These are phyloP conservation scores for Paramarasmius palmivorus DNA, from an alignment of 1,284 basidiomycete species.

Conservation along the genomic window DNA sequence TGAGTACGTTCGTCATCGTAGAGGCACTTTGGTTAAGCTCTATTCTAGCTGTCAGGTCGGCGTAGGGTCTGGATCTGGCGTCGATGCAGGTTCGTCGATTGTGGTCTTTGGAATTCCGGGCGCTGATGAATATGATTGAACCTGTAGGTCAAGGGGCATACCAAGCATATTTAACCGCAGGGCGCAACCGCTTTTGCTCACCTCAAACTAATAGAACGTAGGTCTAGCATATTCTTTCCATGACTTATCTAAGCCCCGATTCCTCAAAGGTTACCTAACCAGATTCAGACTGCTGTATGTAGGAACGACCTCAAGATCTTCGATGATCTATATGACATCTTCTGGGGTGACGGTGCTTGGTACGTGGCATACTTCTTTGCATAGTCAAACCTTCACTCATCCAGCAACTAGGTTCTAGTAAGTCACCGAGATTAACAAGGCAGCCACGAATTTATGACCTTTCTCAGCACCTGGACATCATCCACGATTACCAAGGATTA, in stretches of 20 bases:
- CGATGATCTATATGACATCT: constrained; percentile 22
- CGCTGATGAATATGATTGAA: not conserved
- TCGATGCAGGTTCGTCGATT: constrained; percentile 7
- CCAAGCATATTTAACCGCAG: constrained; percentile 8
- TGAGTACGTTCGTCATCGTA: constrained; percentile 11
- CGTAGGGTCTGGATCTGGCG: constrained; percentile 17
- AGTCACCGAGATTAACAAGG: too few relatives aligned
- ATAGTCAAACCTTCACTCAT: not conserved
- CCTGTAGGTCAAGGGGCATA: constrained; percentile 13
- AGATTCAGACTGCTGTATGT: constrained; percentile 22
- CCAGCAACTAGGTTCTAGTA: constrained; percentile 21
- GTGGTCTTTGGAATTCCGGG: not conserved
- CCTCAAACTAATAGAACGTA: constrained; percentile 25
- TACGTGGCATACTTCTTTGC: not conserved
- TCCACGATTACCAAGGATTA: constrained; percentile 21
- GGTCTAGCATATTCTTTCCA: not conserved
- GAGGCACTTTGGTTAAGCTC: not conserved
- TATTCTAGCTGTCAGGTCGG: constrained; percentile 19
- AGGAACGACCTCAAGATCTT: constrained; percentile 22
- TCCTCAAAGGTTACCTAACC: constrained; percentile 15
- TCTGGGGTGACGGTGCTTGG: constrained; percentile 23
- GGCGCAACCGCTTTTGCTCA: constrained; percentile 13
- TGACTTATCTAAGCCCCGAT: not conserved
- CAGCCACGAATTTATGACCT: too few relatives aligned
- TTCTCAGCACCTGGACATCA: constrained; percentile 22